Base-by-base conservation (phyloP, 306 rosid genomes). In the Calophaca sinica region DNA sequence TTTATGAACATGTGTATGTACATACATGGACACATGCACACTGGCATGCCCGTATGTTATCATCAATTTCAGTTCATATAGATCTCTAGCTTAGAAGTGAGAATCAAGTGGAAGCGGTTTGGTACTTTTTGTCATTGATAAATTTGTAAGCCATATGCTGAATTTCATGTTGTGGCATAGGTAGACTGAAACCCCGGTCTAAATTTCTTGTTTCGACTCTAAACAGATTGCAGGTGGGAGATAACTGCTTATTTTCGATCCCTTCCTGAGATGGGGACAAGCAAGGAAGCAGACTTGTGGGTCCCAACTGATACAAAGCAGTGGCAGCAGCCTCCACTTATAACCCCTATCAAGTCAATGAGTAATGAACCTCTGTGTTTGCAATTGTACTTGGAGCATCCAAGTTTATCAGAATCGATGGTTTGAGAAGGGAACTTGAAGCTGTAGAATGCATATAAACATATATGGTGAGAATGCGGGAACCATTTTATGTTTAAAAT, bases 331-430 rank as follows among this genome's bases (percentile, higher is more conserved):
- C 97, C 96, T 67, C 91, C 90, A 38, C 80, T 88, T 39, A 87
- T 88, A 73, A 86, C 88, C 14, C 96, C 93, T 46, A 88, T 91
- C 72, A 89, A 80, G 82, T 89, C 97, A 31, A 87, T 86, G 87
- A 85, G 79, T 78, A 72, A 86, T 20, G 26, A 20, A 20, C 90
- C 97, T 65, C 70, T 92, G 3, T 81, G 78, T 80, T 78, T 92
- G 82, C 99, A 92, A 83, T 85, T 92, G 78, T 90, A 92, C 83
- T 61, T 94, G 73, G 96, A 94, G 76, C 99, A 94, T 78, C 96
- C 96, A 62, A 59, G 81, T 82, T 77, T 76, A 51, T 82, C 88
- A 31, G 93, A 89, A 85, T 80, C 87, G 14, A 62, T 72, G 79
- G 59, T 77, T 59, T 86, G 79, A 85, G 58, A 74, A 57, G 53